Evolutionary conservation across 2,329 filamentous ascomycete genomes (phyloP).

Genomic region (Aureobasidium sp.): DNA sequence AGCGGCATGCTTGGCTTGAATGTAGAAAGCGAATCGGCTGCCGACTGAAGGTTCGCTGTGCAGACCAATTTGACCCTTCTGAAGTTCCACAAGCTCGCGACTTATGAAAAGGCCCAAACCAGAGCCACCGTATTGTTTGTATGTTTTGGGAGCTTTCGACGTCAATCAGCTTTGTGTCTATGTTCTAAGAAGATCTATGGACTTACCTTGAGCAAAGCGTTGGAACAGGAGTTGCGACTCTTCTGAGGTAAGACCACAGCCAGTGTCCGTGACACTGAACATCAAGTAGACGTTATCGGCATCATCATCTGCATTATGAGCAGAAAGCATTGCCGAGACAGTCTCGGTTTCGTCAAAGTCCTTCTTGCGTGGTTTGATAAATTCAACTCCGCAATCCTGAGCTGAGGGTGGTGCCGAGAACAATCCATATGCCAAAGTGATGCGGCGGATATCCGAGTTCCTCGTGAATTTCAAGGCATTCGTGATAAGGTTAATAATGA

Average conservation of each 20-base stretch:
- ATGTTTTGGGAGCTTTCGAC: constrained; percentile 46
- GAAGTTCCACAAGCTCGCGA: constrained; percentile 55
- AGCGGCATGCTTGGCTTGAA: constrained; percentile 36
- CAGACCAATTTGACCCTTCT: constrained; percentile 60
- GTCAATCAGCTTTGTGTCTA: neutral
- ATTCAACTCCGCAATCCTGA: constrained; percentile 24
- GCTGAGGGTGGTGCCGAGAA: constrained; percentile 23
- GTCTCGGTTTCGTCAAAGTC: neutral
- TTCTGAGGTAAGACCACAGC: constrained; percentile 25
- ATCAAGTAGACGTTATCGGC: constrained; percentile 29
- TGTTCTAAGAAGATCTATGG: neutral
- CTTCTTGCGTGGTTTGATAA: constrained; percentile 21
- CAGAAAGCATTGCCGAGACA: neutral
- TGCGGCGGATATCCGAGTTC: constrained; percentile 22
- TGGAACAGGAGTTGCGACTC: constrained; percentile 47
- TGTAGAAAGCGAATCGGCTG: constrained; percentile 58
- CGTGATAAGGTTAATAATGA: constrained; percentile 21
- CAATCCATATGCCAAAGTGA: constrained; percentile 31
- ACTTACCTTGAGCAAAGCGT: constrained; percentile 49
- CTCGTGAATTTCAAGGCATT: constrained; percentile 22
- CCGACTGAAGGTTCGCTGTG: constrained; percentile 48
- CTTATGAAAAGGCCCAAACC: constrained; percentile 62
- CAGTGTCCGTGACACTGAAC: constrained; percentile 29
- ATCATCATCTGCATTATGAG: constrained; percentile 24
- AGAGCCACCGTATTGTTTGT: constrained; percentile 59